Evolutionary conservation across 2,329 filamentous ascomycete species (phyloP).

Genomic region (Pezicula neosporulosa): DNA sequence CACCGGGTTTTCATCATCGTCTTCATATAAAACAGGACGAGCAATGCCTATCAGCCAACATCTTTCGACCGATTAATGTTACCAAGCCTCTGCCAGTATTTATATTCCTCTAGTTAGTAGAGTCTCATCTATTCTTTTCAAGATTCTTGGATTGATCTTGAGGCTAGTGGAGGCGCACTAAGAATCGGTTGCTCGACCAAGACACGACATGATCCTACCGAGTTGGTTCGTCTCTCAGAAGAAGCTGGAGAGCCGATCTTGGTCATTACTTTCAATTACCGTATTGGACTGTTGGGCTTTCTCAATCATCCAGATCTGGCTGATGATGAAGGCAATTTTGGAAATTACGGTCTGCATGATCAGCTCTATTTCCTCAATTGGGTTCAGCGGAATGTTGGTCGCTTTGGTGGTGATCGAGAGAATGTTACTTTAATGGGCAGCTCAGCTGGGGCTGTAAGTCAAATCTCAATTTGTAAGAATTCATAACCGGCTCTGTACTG

Average conservation of each 20-base stretch:
- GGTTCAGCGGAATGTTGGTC: constrained; percentile 46
- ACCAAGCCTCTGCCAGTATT: not conserved
- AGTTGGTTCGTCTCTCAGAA: not conserved
- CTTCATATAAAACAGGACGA: not conserved
- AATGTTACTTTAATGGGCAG: constrained; percentile 52
- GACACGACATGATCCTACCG: not conserved
- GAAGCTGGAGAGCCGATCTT: not conserved
- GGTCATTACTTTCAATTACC: constrained; percentile 41
- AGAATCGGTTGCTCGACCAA: not conserved
- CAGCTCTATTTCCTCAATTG: constrained; percentile 49
- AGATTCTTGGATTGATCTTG: not conserved
- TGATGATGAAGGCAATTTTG: constrained; percentile 31
- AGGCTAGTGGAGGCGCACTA: not conserved
- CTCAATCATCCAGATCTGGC: not conserved
- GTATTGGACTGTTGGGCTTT: constrained; percentile 23
- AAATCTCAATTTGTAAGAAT: too few species aligned
- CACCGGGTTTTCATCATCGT: not conserved
- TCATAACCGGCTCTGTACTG: too few species aligned
- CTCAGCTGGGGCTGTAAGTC: constrained; percentile 41
- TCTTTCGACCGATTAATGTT: not conserved
- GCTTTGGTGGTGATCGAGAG: constrained; percentile 47
- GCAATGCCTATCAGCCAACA: not conserved
- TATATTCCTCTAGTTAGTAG: not conserved
- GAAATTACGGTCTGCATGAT: constrained; percentile 52
- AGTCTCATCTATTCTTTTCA: not conserved